A percentile compares a stretch with the other conserved stretches of the same genome.
Evolutionary conservation across 768 basidiomycete genomes (phyloP).

Genomic region (Psilocybe cyanescens): DNA sequence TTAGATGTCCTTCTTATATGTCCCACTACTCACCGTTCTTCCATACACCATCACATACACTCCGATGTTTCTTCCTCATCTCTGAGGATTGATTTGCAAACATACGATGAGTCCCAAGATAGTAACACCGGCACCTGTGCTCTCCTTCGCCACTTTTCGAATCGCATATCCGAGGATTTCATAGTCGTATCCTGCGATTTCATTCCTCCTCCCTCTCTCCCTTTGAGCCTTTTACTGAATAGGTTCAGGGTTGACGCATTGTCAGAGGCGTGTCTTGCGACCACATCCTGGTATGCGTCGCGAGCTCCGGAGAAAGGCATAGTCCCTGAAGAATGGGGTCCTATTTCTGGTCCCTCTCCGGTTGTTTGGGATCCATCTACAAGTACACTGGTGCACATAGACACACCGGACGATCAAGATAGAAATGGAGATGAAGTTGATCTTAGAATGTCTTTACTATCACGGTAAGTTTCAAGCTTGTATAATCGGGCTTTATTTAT

Average conservation of each 20-base stretch:
- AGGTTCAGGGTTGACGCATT: conserved; percentile 78
- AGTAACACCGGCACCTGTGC: conserved; percentile 71
- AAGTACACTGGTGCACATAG: conserved; percentile 72
- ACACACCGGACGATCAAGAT: conserved; percentile 71
- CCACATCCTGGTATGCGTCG: conserved; percentile 66
- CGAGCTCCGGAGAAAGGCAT: conserved; percentile 55
- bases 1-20: conserved; percentile 88
- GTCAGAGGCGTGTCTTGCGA: conserved; percentile 64
- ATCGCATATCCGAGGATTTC: conserved; percentile 82
- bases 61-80: conserved; percentile 74
- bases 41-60: conserved; percentile 84
- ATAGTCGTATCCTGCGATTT: conserved; percentile 92
- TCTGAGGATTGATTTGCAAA: conserved; percentile 76
- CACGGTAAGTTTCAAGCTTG: conserved; percentile 46
- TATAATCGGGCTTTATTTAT: not conserved
- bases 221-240: conserved; percentile 72
- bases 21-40: conserved; percentile 72
- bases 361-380: conserved; percentile 72
- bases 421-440: conserved; percentile 72
- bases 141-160: conserved; percentile 77
- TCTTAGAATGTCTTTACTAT: conserved; percentile 75
- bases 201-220: conserved; percentile 74
- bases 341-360: conserved; percentile 42
- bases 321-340: conserved; percentile 71
- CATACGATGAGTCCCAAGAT: conserved; percentile 76